phyloP scores from a whole-genome alignment of 805 yeast species.

The Metschnikowia aberdeeniae region DNA sequence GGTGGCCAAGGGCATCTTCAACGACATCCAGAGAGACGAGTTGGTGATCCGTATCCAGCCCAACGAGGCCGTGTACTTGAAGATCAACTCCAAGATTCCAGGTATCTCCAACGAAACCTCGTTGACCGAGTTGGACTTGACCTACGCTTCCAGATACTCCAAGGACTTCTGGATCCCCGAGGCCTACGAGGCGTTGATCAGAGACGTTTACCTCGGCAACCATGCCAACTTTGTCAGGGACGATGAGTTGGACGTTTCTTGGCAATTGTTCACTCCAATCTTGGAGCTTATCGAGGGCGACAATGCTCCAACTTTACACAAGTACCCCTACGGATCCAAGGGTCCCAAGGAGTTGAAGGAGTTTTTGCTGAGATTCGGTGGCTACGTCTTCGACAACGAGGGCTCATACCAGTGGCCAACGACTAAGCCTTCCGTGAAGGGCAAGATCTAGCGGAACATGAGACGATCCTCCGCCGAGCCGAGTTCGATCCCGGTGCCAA shows the following conservation, averaged over 20 bases:
- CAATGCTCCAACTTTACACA: constrained; percentile 60
- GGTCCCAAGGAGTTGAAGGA: constrained; percentile 69
- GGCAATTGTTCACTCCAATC: constrained; percentile 92
- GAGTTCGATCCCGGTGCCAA: too few species aligned
- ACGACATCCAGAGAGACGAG: constrained; percentile 83
- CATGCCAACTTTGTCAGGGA: constrained; percentile 98
- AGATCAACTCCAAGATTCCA: constrained; percentile 90
- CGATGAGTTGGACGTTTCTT: constrained; percentile 90
- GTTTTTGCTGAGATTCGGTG: constrained; percentile 58
- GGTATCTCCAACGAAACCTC: constrained; percentile 82
- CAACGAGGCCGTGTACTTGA: constrained; percentile 87
- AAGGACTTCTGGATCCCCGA: constrained; percentile 92
- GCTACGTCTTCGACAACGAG: constrained; percentile 62
- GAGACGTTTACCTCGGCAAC: constrained; percentile 86
- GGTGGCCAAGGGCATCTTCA: constrained; percentile 78
- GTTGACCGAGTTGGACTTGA: constrained; percentile 84
- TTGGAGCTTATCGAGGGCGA: constrained; percentile 73
- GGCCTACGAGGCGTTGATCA: constrained; percentile 92
- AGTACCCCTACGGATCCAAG: constrained; percentile 86
- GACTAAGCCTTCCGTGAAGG: constrained; percentile 46
- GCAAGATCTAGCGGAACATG: constrained; percentile 18
- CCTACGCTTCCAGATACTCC: constrained; percentile 73
- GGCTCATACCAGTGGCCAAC: constrained; percentile 89
- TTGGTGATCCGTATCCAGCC: constrained; percentile 94
- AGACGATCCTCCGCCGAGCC: too few species aligned